These are phyloP conservation scores for Calonectria multiphialidica DNA, from an alignment of 2,329 filamentous ascomycete species.

Conservation along the genomic window DNA sequence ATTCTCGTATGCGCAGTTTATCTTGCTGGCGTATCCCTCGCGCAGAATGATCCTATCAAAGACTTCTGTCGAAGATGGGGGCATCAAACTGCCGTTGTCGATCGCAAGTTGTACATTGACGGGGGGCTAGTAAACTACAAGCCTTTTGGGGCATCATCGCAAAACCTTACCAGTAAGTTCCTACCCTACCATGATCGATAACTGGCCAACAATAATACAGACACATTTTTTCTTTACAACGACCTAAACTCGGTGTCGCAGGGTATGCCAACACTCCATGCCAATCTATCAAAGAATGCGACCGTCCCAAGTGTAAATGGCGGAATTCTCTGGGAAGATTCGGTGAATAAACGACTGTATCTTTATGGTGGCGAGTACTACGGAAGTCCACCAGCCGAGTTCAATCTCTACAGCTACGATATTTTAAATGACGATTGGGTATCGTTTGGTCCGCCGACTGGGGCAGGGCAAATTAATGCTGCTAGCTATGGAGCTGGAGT, in stretches of 20 bases:
- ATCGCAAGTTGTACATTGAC: slow-evolving; percentile 25
- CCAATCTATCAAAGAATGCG: slow-evolving; percentile 5
- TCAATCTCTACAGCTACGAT: slow-evolving; percentile 19
- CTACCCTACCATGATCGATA: background rate
- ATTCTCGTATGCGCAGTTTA: background rate
- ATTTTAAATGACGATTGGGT: slow-evolving; percentile 18
- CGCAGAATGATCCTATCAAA: slow-evolving; percentile 12
- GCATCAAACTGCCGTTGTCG: slow-evolving; percentile 26
- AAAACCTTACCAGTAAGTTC: slow-evolving; percentile 18
- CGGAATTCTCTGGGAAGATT: slow-evolving; percentile 20
- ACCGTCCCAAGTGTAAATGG: slow-evolving; percentile 17
- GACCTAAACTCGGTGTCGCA: slow-evolving; percentile 5
- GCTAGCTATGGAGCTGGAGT: slow-evolving; percentile 20
- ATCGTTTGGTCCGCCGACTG: slow-evolving; percentile 7
- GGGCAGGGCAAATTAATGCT: background rate
- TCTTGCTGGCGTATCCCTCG: background rate
- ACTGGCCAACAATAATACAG: background rate
- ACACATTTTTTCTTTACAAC: slow-evolving; percentile 16
- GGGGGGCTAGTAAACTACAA: slow-evolving; percentile 21
- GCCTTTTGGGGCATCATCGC: background rate
- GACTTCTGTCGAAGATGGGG: slow-evolving; percentile 25
- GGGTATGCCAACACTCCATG: slow-evolving; percentile 7
- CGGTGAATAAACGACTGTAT: slow-evolving; percentile 22
- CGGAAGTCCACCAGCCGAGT: background rate
- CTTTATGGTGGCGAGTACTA: slow-evolving; percentile 23